Percentiles rank a stretch among this genome's conserved stretches.
Evolutionary conservation across 257 asterid genomes (phyloP).

Genomic region (Scutellaria minor): DNA sequence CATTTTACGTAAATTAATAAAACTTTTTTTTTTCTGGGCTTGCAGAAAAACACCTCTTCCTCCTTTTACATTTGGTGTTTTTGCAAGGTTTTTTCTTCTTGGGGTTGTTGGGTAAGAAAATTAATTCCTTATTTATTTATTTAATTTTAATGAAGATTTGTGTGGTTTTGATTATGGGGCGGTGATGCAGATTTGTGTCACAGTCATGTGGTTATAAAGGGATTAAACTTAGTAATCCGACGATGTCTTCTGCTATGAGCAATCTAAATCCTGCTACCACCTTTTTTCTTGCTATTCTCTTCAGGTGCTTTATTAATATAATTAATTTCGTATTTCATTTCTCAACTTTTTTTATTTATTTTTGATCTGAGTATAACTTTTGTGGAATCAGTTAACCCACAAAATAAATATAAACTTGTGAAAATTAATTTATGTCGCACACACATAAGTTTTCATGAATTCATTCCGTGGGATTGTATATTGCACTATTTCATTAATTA

Average conservation of each 20-base stretch:
- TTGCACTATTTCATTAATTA: no score
- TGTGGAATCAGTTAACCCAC: no score
- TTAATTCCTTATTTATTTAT: neutral
- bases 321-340: no score
- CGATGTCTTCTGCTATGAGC: slow-evolving; percentile 48
- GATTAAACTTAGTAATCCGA: slow-evolving; percentile 44
- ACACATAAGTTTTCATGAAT: no score
- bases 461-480: no score
- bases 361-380: no score
- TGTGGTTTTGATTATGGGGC: neutral
- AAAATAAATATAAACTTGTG: no score
- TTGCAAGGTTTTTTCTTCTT: slow-evolving; percentile 40
- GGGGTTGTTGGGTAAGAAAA: slow-evolving; percentile 42
- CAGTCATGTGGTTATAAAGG: slow-evolving; percentile 43
- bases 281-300: slow-evolving; percentile 50
- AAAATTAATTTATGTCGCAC: no score
- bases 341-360: no score
- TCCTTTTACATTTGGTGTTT: slow-evolving; percentile 27
- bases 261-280: slow-evolving; percentile 50
- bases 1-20: no score
- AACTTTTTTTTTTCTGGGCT: no score
- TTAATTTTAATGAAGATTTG: neutral
- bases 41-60: slow-evolving; percentile 44
- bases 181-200: slow-evolving; percentile 36
- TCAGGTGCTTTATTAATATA: slow-evolving; percentile 32